Conservation (phyloP, 2,329 filamentous ascomycete species). For the Hypoxylon sp. region DNA sequence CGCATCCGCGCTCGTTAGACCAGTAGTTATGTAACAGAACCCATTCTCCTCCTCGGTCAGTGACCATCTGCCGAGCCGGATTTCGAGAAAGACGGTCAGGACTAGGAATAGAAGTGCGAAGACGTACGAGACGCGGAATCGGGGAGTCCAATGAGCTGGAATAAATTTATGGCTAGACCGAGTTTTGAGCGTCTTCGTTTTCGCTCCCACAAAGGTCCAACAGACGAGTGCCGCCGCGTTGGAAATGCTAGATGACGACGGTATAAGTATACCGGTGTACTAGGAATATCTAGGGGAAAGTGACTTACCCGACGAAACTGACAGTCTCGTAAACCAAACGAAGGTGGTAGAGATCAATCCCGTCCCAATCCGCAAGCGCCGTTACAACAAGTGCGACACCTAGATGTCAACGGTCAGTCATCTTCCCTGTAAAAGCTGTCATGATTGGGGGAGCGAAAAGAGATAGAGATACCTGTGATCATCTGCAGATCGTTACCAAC, state of each 20-base stretch:
- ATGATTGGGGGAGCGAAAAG: neutral
- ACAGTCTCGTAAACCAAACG: conserved; percentile 52
- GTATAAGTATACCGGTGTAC: conserved; percentile 11
- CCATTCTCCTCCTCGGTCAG: conserved; percentile 42
- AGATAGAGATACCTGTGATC: conserved; percentile 43
- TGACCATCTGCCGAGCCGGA: conserved; percentile 46
- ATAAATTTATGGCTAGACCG: conserved; percentile 9
- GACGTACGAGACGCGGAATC: conserved; percentile 47
- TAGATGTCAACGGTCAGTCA: conserved; percentile 13
- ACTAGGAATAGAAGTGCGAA: conserved; percentile 47
- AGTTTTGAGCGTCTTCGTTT: conserved; percentile 34
- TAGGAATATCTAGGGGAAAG: neutral
- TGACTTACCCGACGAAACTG: conserved; percentile 49
- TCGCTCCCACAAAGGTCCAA: conserved; percentile 47
- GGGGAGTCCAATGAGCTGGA: conserved; percentile 34
- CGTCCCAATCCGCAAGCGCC: conserved; percentile 35
- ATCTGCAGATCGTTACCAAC: conserved; percentile 52
- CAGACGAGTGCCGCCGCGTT: conserved; percentile 51
- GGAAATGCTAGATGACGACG: conserved; percentile 40
- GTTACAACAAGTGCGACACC: conserved; percentile 49
- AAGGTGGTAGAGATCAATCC: conserved; percentile 50
- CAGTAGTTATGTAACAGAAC: conserved; percentile 46
- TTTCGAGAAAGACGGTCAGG: conserved; percentile 47
- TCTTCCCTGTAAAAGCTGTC: neutral
- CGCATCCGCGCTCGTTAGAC: conserved; percentile 32